phyloP scores from a whole-genome alignment of 2,329 filamentous ascomycete genomes.

The Xylaria sp. region DNA sequence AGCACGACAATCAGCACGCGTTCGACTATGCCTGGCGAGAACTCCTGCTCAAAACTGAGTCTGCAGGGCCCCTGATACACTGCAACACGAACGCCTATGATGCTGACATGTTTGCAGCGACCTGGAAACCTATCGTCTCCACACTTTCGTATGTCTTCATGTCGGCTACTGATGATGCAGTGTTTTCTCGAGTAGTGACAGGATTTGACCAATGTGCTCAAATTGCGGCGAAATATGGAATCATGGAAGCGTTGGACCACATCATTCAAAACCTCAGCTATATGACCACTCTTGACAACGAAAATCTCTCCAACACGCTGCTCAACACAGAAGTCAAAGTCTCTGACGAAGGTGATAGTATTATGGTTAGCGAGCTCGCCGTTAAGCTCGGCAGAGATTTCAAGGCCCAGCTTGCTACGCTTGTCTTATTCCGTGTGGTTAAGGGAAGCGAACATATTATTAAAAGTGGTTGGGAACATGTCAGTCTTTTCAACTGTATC shows the following conservation, averaged over 20 bases:
- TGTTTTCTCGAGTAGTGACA: slow-evolving; percentile 91
- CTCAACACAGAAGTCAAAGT: slow-evolving; percentile 97
- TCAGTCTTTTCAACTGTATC: slow-evolving; percentile 56
- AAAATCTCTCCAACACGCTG: slow-evolving; percentile 80
- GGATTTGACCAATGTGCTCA: slow-evolving; percentile 97
- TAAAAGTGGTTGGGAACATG: slow-evolving; percentile 80
- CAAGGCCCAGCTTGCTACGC: slow-evolving; percentile 89
- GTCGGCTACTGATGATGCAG: slow-evolving; percentile 95
- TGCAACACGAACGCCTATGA: slow-evolving; percentile 96
- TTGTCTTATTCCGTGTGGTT: slow-evolving; percentile 94
- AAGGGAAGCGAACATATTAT: slow-evolving; percentile 85
- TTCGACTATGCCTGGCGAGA: slow-evolving; percentile 99
- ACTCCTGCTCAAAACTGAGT: slow-evolving; percentile 83
- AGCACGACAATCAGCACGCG: slow-evolving; percentile 95
- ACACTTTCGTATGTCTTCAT: slow-evolving; percentile 98
- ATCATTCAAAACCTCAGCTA: slow-evolving; percentile 90
- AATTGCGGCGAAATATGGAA: slow-evolving; percentile 85
- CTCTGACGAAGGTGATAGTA: slow-evolving; percentile 77
- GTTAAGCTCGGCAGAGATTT: slow-evolving; percentile 96
- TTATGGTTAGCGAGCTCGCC: slow-evolving; percentile 98
- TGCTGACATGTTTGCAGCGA: slow-evolving; percentile 95
- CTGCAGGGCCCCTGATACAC: slow-evolving; percentile 76
- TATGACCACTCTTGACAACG: slow-evolving; percentile 87
- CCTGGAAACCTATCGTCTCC: slow-evolving; percentile 94
- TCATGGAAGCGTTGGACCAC: slow-evolving; percentile 89